Evolutionary conservation across 768 basidiomycete species (phyloP).

Genomic region (Termitomyces eurrhizus): DNA sequence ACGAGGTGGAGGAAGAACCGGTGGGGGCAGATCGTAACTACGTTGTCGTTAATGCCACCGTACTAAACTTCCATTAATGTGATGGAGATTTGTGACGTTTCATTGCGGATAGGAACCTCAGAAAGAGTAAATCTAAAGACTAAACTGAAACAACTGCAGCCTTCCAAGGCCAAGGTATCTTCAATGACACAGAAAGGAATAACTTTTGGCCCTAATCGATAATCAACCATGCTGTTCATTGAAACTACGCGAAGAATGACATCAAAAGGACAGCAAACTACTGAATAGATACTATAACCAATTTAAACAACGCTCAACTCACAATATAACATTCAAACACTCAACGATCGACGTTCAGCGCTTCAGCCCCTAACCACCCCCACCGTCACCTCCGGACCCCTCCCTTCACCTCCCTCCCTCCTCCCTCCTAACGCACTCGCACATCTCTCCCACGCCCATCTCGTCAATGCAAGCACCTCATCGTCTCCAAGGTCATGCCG

Average conservation of each 20-base stretch:
- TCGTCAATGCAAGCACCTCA: conserved; percentile 67
- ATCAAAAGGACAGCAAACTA: not conserved
- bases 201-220: too few species aligned
- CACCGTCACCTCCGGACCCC: conserved; percentile 63
- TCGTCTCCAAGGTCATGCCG: conserved; percentile 59
- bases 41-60: too few species aligned
- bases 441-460: conserved; percentile 73
- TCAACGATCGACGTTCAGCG: not conserved
- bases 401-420: conserved; percentile 36
- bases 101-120: too few species aligned
- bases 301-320: not conserved
- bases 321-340: too few species aligned
- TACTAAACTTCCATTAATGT: too few species aligned
- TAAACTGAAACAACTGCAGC: too few species aligned
- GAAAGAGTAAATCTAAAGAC: too few species aligned
- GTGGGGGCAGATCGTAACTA: too few species aligned
- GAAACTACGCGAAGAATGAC: not conserved
- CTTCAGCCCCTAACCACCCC: conserved; percentile 65
- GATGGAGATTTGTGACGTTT: too few species aligned
- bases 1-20: too few species aligned
- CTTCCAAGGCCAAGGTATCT: too few species aligned
- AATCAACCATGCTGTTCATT: not conserved
- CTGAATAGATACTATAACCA: not conserved
- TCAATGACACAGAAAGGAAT: too few species aligned
- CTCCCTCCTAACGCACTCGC: conserved; percentile 42